A percentile compares a stretch with the other conserved stretches of the same genome.
Conservation (phyloP, 306 rosid genomes). For the Amphicarpaea edgeworthii region DNA sequence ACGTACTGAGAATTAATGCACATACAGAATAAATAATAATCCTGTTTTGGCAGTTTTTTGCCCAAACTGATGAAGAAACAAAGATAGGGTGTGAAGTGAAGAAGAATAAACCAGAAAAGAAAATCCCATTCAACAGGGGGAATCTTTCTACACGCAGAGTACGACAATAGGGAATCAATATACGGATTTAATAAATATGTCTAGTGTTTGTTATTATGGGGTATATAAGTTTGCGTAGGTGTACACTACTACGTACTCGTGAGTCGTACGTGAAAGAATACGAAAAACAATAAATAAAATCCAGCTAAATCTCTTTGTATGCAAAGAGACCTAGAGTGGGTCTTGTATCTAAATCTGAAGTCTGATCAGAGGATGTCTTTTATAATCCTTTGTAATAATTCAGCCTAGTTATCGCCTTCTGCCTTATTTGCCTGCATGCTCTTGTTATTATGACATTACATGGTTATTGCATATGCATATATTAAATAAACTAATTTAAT, state of each 20-base stretch:
- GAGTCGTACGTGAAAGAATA: conserved; percentile 21
- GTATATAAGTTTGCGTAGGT: no score
- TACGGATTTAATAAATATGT: background rate
- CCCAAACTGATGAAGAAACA: background rate
- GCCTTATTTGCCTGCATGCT: no score
- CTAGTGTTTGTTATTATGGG: conserved; percentile 10
- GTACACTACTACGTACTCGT: conserved; percentile 4
- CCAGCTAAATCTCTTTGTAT: conserved; percentile 1
- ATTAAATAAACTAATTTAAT: no score
- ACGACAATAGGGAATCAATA: background rate
- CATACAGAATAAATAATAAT: background rate
- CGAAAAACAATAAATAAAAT: background rate
- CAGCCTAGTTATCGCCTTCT: background rate
- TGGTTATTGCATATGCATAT: no score
- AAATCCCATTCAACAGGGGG: conserved; percentile 11
- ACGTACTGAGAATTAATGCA: conserved; percentile 61
- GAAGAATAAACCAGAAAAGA: conserved; percentile 12
- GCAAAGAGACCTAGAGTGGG: conserved; percentile 12
- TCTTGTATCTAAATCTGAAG: background rate
- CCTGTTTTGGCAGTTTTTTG: conserved; percentile 39
- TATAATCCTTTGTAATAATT: conserved; percentile 37
- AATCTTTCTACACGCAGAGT: conserved; percentile 32
- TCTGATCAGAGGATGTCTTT: conserved; percentile 46
- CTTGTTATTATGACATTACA: no score
- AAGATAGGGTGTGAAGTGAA: conserved; percentile 6